These are phyloP conservation scores for Penicillium vulpinum DNA, from an alignment of 2,329 filamentous ascomycete species.

Conservation along the genomic window DNA sequence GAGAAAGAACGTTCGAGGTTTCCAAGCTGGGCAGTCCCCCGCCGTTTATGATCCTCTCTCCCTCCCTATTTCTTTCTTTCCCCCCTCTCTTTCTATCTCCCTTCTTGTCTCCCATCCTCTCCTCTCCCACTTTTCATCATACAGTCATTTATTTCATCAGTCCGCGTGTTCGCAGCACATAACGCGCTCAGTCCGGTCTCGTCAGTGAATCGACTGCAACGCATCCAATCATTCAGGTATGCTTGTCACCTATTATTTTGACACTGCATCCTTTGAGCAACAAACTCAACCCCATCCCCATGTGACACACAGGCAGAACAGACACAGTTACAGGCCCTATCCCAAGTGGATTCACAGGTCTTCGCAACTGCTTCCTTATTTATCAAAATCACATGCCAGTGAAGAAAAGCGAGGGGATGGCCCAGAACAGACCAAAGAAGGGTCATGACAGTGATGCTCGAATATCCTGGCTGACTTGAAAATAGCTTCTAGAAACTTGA, in stretches of 20 bases:
- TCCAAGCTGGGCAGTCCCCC: background rate
- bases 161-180: background rate
- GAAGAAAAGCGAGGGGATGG: background rate
- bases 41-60: background rate
- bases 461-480: background rate
- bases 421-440: background rate
- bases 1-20: background rate
- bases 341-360: background rate
- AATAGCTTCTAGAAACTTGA: background rate
- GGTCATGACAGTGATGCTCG: background rate
- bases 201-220: background rate
- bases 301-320: background rate
- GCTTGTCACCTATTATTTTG: background rate
- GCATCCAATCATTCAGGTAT: background rate
- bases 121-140: background rate
- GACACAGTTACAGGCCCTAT: background rate
- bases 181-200: background rate
- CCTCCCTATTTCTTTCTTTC: background rate
- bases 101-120: background rate
- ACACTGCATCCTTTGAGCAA: background rate
- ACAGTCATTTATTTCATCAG: background rate
- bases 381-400: background rate
- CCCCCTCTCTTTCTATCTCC: background rate
- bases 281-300: background rate
- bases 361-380: background rate